phyloP scores from a whole-genome alignment of 371 early-diverging fungal genomes.

The Mucor mucedo region DNA sequence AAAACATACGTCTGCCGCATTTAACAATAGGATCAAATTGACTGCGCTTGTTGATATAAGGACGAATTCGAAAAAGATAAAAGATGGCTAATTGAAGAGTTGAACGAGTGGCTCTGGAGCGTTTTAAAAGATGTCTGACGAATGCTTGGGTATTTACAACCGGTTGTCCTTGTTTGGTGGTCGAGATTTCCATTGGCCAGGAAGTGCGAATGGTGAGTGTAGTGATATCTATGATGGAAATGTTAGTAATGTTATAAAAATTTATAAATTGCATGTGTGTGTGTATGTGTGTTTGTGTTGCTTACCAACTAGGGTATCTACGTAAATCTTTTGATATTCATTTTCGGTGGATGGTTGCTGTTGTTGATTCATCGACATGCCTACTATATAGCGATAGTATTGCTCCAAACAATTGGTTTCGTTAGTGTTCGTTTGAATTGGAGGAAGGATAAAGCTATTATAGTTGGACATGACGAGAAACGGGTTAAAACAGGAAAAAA shows the following conservation, averaged over 20 bases:
- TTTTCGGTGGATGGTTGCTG: conserved; percentile 2
- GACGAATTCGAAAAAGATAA: conserved; percentile 68
- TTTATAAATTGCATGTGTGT: neutral
- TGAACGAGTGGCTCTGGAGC: conserved; percentile 80
- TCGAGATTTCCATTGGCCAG: conserved; percentile 41
- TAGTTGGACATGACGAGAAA: conserved; percentile 22
- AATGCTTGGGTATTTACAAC: conserved; percentile 71
- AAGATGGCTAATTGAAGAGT: conserved; percentile 80
- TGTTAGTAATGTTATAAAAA: conserved; percentile 30
- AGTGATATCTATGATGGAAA: conserved; percentile 59
- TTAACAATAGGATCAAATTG: conserved; percentile 44
- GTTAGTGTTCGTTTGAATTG: neutral
- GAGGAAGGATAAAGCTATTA: conserved; percentile 20
- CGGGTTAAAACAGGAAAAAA: conserved; percentile 9
- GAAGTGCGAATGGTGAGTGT: conserved; percentile 50
- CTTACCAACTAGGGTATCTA: conserved; percentile 54
- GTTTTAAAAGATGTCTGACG: conserved; percentile 77
- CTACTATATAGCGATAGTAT: conserved; percentile 30
- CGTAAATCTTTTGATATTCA: conserved; percentile 40
- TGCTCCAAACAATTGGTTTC: conserved; percentile 24
- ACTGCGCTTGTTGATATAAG: conserved; percentile 41
- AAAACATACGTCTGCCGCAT: conserved; percentile 84
- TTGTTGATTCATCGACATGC: conserved; percentile 23
- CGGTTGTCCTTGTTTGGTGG: conserved; percentile 44
- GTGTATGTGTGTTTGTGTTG: neutral